Conservation (phyloP, 371 early-diverging fungal genomes). For the Aphelidium insulamus region DNA sequence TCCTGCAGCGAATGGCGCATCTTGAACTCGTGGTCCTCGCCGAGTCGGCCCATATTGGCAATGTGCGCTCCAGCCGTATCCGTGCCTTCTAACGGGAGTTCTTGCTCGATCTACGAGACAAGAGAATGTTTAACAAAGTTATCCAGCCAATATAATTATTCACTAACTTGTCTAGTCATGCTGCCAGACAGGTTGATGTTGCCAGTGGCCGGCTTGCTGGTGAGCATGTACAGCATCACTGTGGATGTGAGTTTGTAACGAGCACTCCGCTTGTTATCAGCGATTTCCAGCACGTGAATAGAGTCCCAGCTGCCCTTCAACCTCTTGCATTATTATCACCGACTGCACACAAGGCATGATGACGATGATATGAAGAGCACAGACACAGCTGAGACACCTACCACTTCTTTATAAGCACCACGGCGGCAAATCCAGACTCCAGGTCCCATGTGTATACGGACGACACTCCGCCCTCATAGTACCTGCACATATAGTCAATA, state of each 20-base stretch:
- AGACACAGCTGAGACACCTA: conserved; percentile 10
- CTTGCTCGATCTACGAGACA: conserved; percentile 51
- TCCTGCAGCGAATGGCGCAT: conserved; percentile 79
- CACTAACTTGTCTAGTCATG: conserved; percentile 72
- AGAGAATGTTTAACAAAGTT: no score
- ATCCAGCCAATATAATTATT: no score
- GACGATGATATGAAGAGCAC: no score
- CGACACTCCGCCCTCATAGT: conserved; percentile 88
- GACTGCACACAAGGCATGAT: conserved; percentile 16
- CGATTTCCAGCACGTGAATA: conserved; percentile 86
- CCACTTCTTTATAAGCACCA: conserved; percentile 87
- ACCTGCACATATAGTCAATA: no score
- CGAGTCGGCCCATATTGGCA: conserved; percentile 82
- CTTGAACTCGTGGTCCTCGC: conserved; percentile 90
- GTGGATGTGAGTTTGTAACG: conserved; percentile 87
- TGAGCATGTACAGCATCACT: conserved; percentile 73
- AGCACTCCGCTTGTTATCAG: conserved; percentile 55
- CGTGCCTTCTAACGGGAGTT: conserved; percentile 31
- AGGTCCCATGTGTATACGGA: conserved; percentile 88
- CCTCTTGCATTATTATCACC: conserved; percentile 30
- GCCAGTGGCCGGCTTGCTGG: conserved; percentile 36
- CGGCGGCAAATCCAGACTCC: conserved; percentile 81
- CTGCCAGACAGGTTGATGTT: conserved; percentile 72
- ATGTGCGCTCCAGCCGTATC: conserved; percentile 60
- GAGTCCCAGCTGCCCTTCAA: conserved; percentile 94